These are phyloP conservation scores for Xylaria flabelliformis DNA, from an alignment of 495 filamentous ascomycete species.

Conservation along the genomic window DNA sequence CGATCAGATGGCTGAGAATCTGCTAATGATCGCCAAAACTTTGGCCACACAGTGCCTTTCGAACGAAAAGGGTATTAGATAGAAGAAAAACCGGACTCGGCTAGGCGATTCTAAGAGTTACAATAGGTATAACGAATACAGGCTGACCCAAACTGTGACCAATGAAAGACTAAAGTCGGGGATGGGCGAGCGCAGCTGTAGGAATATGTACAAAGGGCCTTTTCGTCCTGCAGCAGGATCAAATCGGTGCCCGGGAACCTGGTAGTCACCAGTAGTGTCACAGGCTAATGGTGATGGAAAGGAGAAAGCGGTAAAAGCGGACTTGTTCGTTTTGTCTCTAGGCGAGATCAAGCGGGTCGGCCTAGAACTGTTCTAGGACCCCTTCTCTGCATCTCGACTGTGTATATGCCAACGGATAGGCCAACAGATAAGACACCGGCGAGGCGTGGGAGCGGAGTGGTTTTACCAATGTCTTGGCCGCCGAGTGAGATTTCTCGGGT, in stretches of 20 bases:
- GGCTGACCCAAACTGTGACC: background rate
- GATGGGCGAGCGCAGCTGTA: background rate
- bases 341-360: background rate
- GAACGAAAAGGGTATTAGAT: background rate
- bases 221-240: background rate
- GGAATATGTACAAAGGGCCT: conserved; percentile 1
- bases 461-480: background rate
- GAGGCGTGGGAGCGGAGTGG: too few relatives aligned
- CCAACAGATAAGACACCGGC: too few relatives aligned
- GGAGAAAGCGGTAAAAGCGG: background rate
- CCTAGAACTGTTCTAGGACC: background rate
- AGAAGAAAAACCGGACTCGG: background rate
- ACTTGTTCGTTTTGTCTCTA: background rate
- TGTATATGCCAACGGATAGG: too few relatives aligned
- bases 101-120: background rate
- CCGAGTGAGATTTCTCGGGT: background rate
- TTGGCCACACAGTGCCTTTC: background rate
- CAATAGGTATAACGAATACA: background rate
- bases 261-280: conserved; percentile 1
- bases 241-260: background rate
- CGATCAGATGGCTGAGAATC: background rate
- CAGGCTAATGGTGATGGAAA: background rate
- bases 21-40: background rate
- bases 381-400: background rate
- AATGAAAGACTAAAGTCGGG: background rate